A percentile compares a stretch with the other conserved stretches of the same genome.
Conservation (phyloP, 352 stramenopile species). For the Phytopythium boreale region DNA sequence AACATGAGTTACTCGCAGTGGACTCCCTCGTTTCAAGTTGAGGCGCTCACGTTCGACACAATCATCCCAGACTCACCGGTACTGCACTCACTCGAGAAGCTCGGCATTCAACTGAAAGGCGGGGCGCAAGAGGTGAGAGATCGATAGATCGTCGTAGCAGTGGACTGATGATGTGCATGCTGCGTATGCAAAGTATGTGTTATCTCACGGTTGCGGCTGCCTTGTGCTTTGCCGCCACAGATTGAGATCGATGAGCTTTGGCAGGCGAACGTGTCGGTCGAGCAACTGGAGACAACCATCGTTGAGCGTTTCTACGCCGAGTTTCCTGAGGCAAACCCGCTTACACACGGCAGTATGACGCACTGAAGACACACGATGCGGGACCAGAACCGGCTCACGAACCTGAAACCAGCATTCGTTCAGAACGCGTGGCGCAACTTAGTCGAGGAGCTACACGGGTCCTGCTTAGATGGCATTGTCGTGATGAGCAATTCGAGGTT, state of each 20-base stretch:
- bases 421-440: conserved; percentile 22
- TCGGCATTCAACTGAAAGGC: conserved; percentile 31
- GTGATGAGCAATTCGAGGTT: conserved; percentile 45
- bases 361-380: conserved; percentile 11
- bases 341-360: background rate
- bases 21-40: conserved; percentile 15
- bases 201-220: background rate
- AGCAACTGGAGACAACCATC: conserved; percentile 9
- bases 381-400: conserved; percentile 11
- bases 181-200: background rate
- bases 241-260: conserved; percentile 12
- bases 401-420: conserved; percentile 24
- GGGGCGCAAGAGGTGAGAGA: conserved; percentile 14
- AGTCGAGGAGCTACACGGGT: conserved; percentile 18
- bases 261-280: conserved; percentile 6
- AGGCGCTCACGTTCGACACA: conserved; percentile 34
- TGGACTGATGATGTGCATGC: background rate
- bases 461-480: conserved; percentile 36
- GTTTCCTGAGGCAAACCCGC: conserved; percentile 15
- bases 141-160: too few relatives aligned
- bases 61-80: conserved; percentile 17
- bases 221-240: background rate
- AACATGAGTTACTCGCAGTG: background rate
- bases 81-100: conserved; percentile 11
- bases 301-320: conserved; percentile 20